A percentile compares a stretch with the other conserved stretches of the same genome.
These are phyloP conservation scores for Epichloe scottii DNA, from an alignment of 2,329 filamentous ascomycete species.

Conservation along the genomic window DNA sequence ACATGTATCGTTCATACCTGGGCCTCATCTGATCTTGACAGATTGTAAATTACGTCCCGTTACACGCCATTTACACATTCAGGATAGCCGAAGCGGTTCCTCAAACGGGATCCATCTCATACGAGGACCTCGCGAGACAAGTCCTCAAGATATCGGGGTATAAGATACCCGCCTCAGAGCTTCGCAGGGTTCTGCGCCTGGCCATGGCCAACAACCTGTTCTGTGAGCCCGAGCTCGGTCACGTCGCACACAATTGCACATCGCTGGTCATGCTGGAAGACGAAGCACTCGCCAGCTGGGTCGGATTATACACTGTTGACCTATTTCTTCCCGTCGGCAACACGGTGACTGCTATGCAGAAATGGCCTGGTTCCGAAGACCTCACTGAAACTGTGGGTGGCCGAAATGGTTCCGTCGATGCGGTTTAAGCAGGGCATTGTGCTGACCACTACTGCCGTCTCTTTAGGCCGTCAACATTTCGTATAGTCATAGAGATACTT, in stretches of 20 bases:
- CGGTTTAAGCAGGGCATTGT: too few species aligned
- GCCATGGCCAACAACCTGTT: conserved; percentile 28
- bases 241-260: conserved; percentile 26
- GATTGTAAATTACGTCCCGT: conserved; percentile 15
- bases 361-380: conserved; percentile 24
- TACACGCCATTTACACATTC: conserved; percentile 20
- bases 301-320: conserved; percentile 17
- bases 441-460: too few species aligned
- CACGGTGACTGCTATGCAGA: conserved; percentile 21
- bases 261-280: conserved; percentile 20
- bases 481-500: conserved; percentile 12
- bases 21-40: conserved; percentile 1
- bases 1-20: too few species aligned
- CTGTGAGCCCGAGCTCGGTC: conserved; percentile 22
- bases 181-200: conserved; percentile 25
- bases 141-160: conserved; percentile 22
- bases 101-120: conserved; percentile 14
- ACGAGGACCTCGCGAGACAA: conserved; percentile 13
- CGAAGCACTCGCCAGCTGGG: conserved; percentile 18
- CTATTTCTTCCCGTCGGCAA: conserved; percentile 18
- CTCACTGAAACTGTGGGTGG: conserved; percentile 17
- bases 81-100: conserved; percentile 19
- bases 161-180: conserved; percentile 19
- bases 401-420: too few species aligned
- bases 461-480: conserved; percentile 16